Percentiles rank a stretch among this genome's conserved stretches.
Evolutionary conservation across 176 grass and related monocot species (phyloP).

Genomic region (Otatea glauca): DNA sequence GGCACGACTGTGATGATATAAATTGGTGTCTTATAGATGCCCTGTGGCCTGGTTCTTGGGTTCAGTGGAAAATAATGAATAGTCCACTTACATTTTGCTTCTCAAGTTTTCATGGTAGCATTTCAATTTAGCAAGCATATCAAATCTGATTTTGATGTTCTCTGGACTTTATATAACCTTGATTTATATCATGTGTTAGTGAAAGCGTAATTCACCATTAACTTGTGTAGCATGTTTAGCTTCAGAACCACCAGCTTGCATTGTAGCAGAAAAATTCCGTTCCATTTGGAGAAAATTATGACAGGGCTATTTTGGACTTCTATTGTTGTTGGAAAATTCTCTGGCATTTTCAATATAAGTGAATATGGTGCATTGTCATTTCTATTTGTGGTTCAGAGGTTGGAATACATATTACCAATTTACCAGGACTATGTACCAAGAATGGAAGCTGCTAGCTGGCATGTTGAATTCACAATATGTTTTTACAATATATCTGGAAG

Average conservation of each 20-base stretch:
- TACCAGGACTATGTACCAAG: background rate
- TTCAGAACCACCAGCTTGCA: background rate
- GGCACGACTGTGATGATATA: background rate
- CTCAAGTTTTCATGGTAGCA: background rate
- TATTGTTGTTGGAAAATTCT: background rate
- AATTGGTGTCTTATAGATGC: background rate
- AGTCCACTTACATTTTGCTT: background rate
- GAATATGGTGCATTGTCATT: background rate
- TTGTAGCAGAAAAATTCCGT: background rate
- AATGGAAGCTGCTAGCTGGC: slow-evolving; percentile 5
- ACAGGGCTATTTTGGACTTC: background rate
- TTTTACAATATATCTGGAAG: background rate
- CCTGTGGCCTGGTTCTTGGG: background rate
- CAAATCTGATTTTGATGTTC: background rate
- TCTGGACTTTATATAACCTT: background rate
- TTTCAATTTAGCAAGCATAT: background rate
- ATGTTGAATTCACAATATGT: background rate
- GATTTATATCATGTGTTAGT: background rate
- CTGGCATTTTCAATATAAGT: background rate
- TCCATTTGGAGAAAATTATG: slow-evolving; percentile 12
- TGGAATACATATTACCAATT: background rate
- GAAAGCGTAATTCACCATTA: background rate
- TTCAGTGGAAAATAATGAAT: slow-evolving; percentile 17
- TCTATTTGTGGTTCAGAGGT: background rate
- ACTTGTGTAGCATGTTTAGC: background rate